phyloP scores from a whole-genome alignment of 768 basidiomycete species.

The Lyophyllum shimeji region DNA sequence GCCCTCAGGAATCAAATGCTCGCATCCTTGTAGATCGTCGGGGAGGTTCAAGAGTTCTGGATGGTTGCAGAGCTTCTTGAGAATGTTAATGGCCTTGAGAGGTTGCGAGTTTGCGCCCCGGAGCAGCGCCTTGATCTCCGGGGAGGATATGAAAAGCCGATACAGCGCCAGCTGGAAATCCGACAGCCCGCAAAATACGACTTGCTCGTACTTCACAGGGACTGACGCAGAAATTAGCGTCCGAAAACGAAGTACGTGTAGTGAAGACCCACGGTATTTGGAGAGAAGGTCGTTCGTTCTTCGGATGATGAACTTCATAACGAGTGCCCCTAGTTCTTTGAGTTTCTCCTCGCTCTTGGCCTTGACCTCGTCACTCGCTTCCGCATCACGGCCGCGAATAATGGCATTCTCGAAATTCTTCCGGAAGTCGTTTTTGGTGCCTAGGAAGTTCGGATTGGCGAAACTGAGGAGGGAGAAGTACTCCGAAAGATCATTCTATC shows the following conservation, averaged over 20 bases:
- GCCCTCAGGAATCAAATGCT: conserved; percentile 77
- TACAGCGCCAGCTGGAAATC: conserved; percentile 85
- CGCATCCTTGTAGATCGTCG: conserved; percentile 79
- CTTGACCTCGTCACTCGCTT: conserved; percentile 77
- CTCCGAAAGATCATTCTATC: conserved; percentile 88
- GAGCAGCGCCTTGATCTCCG: conserved; percentile 87
- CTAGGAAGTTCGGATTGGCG: conserved; percentile 88
- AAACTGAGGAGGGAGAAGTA: conserved; percentile 94
- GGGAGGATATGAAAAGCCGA: conserved; percentile 87
- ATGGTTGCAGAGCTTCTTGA: conserved; percentile 96
- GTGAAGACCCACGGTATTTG: conserved; percentile 75
- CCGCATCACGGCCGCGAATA: conserved; percentile 86
- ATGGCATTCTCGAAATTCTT: conserved; percentile 95
- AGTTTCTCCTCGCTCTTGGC: conserved; percentile 86
- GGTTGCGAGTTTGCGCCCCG: conserved; percentile 89
- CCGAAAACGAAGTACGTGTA: not conserved
- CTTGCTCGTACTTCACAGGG: conserved; percentile 98
- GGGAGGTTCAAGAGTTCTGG: conserved; percentile 89
- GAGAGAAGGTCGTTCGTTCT: conserved; percentile 92
- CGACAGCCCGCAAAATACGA: conserved; percentile 89
- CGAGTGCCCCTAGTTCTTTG: conserved; percentile 84
- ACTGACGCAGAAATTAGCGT: conserved; percentile 48
- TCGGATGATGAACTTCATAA: conserved; percentile 93
- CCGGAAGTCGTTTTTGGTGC: conserved; percentile 85
- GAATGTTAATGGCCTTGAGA: conserved; percentile 91